phyloP scores from a whole-genome alignment of 805 yeast species.

The Candida vartiovaarae region DNA sequence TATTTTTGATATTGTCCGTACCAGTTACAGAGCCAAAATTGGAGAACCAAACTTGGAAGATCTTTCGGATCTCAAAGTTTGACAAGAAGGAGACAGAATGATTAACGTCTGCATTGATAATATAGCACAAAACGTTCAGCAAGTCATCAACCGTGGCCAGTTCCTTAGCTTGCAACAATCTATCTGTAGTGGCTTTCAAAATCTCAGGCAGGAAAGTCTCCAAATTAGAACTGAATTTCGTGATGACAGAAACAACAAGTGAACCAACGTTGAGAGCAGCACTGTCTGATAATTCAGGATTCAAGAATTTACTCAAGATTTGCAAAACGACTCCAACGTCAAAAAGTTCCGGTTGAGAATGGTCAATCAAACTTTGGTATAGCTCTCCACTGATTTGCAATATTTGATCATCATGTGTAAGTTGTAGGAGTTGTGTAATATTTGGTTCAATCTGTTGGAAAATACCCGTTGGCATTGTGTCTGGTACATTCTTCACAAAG shows the following conservation, averaged over 20 bases:
- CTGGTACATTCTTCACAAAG: constrained; percentile 41
- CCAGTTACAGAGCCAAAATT: constrained; percentile 80
- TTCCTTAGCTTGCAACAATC: constrained; percentile 61
- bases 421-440: constrained; percentile 25
- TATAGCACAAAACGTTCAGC: constrained; percentile 64
- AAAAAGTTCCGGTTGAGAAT: constrained; percentile 20
- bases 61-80: constrained; percentile 34
- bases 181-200: constrained; percentile 52
- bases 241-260: constrained; percentile 52
- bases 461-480: constrained; percentile 31
- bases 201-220: constrained; percentile 18
- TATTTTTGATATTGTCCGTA: constrained; percentile 51
- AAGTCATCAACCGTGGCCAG: constrained; percentile 72
- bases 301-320: constrained; percentile 60
- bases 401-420: constrained; percentile 66
- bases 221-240: constrained; percentile 35
- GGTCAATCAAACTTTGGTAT: constrained; percentile 50
- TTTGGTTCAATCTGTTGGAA: constrained; percentile 38
- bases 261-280: constrained; percentile 76
- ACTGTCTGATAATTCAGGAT: constrained; percentile 66
- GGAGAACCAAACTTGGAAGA: constrained; percentile 76
- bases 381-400: constrained; percentile 74
- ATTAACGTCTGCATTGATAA: constrained; percentile 54
- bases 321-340: constrained; percentile 37
- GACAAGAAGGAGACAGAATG: constrained; percentile 59